Evolutionary conservation across 352 stramenopile genomes (phyloP), one percentile per base, ranked within the genome.

Genomic region (Globisporangium acanthophoron): DNA sequence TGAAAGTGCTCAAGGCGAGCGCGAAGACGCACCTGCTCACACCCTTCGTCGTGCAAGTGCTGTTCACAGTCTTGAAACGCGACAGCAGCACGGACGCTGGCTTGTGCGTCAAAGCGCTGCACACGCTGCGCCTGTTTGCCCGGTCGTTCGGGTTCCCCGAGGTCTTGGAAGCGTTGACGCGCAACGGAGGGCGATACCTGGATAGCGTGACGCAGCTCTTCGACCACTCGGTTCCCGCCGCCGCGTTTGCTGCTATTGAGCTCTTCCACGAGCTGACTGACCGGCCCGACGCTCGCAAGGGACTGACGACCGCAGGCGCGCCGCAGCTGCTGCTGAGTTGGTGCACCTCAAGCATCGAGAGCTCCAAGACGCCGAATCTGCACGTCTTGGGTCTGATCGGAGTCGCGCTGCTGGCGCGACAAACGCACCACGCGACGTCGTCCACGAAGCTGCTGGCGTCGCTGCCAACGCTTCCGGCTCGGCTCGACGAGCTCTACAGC

Each of bases 201-300:
- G 73, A 86, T 44, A 55, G 69, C 20, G 58, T 88, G 37, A 52
- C 86, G 1, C 16, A 66, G 1, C 83, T 71, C 56, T 71, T 93
- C 49, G 66, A 66, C 15, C 62, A 76, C 37, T 11, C 44, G 0
- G 68, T 72, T n/a, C 41, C 64, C 3, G 24, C 44, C 1, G 68
- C 87, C 35, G 75, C 69, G 21, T 51, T 61, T 18, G 66, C 73
- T 7, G 71, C 77, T 7, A 59, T 88, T 12, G 69, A 71, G 6
- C 54, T 91, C 18, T 87, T 86, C 59, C 75, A 81, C 50, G 77
- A 86, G 37, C 67, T 91, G 18, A 89, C 71, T 3, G 67, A 69
- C 13, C 70, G 63, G 18, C 40, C 66, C 5, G 76, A 93, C 40
- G 83, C 73, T 0, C 74, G 83, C 18, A 65, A 75, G 11, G 80